Base-by-base conservation (phyloP, 2,329 filamentous ascomycete species). In the Fusarium odoratissimum region DNA sequence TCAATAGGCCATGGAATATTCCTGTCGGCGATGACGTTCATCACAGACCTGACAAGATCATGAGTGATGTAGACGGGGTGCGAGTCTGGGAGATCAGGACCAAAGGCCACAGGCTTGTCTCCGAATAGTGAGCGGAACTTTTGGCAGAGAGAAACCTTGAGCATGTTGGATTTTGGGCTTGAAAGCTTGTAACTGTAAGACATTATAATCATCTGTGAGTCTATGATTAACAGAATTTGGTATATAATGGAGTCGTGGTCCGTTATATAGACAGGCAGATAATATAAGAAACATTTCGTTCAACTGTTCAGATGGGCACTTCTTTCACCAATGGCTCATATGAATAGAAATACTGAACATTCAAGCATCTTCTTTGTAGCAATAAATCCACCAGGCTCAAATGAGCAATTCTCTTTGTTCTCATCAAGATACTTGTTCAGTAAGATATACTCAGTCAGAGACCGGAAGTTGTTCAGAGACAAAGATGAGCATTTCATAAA, bases 1-100 rank as follows among this genome's bases (percentile, higher is more conserved):
- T 60, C 58, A 23, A 40, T 28, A 8, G 59, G 40, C 69, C 69
- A 72, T 9, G 31, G 13, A 6, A 14, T 48, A 7, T 44, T 33
- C 19, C 49, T 45, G 12, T 52, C 28, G 14, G 19, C 14, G 16
- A 51, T 30, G 30, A 23, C 3, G 25, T 48, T 45, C 41, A 70
- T 52, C 10, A 51, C 49, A 42, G 59, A 41, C 17, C 28, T 45
- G 13, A 64, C 40, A 42, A 69, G 59, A 25, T 55, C 52, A 28
- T 48, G 23, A 11, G 65, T 69, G 46, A 69, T 64, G 51, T 40
- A 51, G 28, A 69, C 40, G 8, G 52, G 51, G 31, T 48, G 58
- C 16, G 52, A 54, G 37, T 69, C 30, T 23, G 67, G 65, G 23
- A 49, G 49, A n/a, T 31, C 45, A 44, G 58, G 64, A 11, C 64